These are phyloP conservation scores for Kondoa subrosea DNA, from an alignment of 768 basidiomycete genomes.

Conservation along the genomic window DNA sequence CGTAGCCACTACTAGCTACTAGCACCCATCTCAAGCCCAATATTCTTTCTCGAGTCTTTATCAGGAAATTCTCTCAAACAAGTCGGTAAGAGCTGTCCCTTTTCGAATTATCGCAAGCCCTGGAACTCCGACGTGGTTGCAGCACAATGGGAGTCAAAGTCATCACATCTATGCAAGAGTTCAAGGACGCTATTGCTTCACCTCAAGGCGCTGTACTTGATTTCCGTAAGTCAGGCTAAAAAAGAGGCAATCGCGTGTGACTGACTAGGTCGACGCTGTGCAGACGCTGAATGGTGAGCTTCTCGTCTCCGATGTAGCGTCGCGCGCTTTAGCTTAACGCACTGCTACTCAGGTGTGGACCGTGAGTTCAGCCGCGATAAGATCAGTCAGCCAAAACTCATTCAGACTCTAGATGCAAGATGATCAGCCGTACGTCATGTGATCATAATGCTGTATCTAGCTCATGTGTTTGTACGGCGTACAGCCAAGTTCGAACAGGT, in stretches of 20 bases:
- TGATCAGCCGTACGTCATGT: background rate
- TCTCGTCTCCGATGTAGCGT: background rate
- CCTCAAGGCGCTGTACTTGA: background rate
- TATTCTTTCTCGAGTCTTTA: no score
- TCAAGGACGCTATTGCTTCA: slow-evolving; percentile 5
- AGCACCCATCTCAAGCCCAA: no score
- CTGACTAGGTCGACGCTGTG: background rate
- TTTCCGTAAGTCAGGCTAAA: background rate
- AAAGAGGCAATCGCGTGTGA: background rate
- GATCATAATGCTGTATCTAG: background rate
- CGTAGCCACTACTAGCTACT: no score
- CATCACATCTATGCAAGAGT: background rate
- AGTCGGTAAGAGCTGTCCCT: background rate
- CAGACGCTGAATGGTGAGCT: slow-evolving; percentile 8
- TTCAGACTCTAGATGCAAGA: background rate
- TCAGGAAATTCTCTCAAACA: background rate
- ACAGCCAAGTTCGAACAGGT: background rate
- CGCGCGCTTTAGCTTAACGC: background rate
- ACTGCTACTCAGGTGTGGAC: background rate
- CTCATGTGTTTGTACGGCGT: background rate
- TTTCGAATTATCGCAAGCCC: background rate
- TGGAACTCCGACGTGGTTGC: background rate
- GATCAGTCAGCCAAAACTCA: background rate
- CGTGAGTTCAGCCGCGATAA: background rate
- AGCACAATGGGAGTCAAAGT: background rate